A percentile compares a stretch with the other conserved stretches of the same genome.
Evolutionary conservation across 345 rosid species (phyloP).

Genomic region (Turnera subulata): DNA sequence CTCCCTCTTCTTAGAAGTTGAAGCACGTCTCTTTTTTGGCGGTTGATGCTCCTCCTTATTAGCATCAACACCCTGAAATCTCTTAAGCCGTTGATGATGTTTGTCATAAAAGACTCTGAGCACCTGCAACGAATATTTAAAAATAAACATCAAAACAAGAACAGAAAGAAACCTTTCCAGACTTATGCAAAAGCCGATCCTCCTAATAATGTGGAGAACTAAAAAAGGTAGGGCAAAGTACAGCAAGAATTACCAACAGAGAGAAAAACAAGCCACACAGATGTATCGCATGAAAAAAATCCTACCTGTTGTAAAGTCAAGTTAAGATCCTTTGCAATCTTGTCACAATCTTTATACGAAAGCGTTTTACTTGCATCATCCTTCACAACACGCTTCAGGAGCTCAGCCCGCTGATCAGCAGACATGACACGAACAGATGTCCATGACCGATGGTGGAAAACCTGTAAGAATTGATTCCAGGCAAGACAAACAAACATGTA

Average conservation of each 20-base stretch:
- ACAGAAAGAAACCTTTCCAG: background rate
- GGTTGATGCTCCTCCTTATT: conserved; percentile 19
- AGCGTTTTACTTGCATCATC: conserved; percentile 45
- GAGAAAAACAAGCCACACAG: background rate
- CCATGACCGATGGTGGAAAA: conserved; percentile 71
- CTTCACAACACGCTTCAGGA: conserved; percentile 42
- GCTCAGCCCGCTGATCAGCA: conserved; percentile 76
- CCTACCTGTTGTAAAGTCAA: conserved; percentile 84
- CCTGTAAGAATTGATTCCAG: conserved; percentile 38
- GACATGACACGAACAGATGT: conserved; percentile 71
- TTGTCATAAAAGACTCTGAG: conserved; percentile 69
- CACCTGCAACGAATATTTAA: conserved; percentile 48
- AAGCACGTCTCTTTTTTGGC: conserved; percentile 24
- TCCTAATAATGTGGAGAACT: background rate
- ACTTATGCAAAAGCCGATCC: background rate
- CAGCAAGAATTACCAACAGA: background rate
- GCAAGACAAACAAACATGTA: background rate
- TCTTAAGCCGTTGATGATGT: conserved; percentile 44
- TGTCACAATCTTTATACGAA: conserved; percentile 71
- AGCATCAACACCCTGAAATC: conserved; percentile 32
- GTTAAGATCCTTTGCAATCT: conserved; percentile 76
- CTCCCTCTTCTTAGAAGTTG: conserved; percentile 57
- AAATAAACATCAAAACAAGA: conserved; percentile 5
- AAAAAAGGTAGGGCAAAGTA: background rate
- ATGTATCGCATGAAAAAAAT: background rate